Evolutionary conservation across 2,329 filamentous ascomycete genomes (phyloP).

Genomic region (Rhexocercosporidium sp.): DNA sequence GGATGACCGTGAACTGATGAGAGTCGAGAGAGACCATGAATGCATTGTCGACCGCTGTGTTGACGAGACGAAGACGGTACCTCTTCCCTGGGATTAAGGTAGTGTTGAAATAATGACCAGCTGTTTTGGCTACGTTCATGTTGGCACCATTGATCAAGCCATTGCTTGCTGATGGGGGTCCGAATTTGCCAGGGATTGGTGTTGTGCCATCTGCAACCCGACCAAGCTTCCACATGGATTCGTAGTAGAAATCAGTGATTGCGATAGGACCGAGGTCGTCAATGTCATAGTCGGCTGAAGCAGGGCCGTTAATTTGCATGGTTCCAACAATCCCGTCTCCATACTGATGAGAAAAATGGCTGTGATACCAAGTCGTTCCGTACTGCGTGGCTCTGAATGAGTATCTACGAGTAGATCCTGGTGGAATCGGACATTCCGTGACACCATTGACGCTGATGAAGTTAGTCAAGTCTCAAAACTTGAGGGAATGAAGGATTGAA

Average conservation of each 20-base stretch:
- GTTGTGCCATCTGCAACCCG: not conserved
- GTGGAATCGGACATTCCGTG: slow-evolving; percentile 68
- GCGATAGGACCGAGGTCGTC: slow-evolving; percentile 63
- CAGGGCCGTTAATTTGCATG: slow-evolving; percentile 64
- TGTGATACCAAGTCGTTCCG: slow-evolving; percentile 64
- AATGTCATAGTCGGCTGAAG: slow-evolving; percentile 61
- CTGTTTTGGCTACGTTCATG: slow-evolving; percentile 16
- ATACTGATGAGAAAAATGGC: slow-evolving; percentile 53
- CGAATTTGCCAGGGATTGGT: slow-evolving; percentile 22
- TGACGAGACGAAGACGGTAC: slow-evolving; percentile 53
- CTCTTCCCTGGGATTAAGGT: slow-evolving; percentile 43
- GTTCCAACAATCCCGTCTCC: slow-evolving; percentile 62
- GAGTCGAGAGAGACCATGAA: slow-evolving; percentile 55
- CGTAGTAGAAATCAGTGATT: slow-evolving; percentile 25
- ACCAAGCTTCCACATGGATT: slow-evolving; percentile 37
- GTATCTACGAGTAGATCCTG: slow-evolving; percentile 42
- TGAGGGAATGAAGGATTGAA: slow-evolving; percentile 43
- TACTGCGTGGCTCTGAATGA: slow-evolving; percentile 41
- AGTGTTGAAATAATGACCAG: slow-evolving; percentile 40
- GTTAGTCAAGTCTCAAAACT: slow-evolving; percentile 46
- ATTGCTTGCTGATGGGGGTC: slow-evolving; percentile 35
- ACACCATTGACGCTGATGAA: slow-evolving; percentile 51
- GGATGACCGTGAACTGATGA: slow-evolving; percentile 62
- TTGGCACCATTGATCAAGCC: slow-evolving; percentile 32
- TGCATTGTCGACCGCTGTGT: slow-evolving; percentile 48